Evolutionary conservation across 2,329 filamentous ascomycete species (phyloP).

Genomic region (Clathrospora elynae): DNA sequence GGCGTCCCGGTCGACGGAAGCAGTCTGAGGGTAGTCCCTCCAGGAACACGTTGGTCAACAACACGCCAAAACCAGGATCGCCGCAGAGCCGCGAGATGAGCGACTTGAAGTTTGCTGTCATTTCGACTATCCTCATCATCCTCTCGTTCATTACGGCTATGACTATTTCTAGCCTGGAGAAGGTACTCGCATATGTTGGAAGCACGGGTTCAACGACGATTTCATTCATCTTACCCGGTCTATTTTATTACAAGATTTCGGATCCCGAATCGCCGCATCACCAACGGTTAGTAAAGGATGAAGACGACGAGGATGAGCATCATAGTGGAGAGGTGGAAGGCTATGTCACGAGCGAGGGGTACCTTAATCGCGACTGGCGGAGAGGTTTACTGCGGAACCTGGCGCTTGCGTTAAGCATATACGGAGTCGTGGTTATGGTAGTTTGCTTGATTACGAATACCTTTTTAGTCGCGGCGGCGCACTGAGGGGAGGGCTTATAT

Average conservation of each 20-base stretch:
- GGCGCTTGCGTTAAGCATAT: constrained; percentile 76
- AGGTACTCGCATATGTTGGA: constrained; percentile 92
- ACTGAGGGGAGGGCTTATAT: constrained; percentile 49
- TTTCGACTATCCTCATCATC: constrained; percentile 85
- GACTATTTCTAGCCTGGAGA: constrained; percentile 86
- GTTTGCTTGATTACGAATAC: constrained; percentile 85
- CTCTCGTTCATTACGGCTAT: constrained; percentile 86
- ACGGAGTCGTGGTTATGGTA: constrained; percentile 86
- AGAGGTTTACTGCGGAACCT: constrained; percentile 69
- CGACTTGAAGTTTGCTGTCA: constrained; percentile 83
- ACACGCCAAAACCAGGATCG: constrained; percentile 19
- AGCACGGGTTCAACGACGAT: constrained; percentile 94
- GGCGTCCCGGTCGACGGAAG: constrained; percentile 66
- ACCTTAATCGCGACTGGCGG: constrained; percentile 66
- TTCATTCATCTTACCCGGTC: constrained; percentile 91
- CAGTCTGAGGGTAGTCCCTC: constrained; percentile 49
- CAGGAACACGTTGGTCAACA: constrained; percentile 53
- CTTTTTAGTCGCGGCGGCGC: constrained; percentile 68
- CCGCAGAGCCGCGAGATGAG: constrained; percentile 65
- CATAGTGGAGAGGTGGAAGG: constrained; percentile 60
- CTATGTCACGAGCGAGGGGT: constrained; percentile 49
- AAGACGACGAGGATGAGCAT: constrained; percentile 78
- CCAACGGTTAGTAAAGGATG: constrained; percentile 85
- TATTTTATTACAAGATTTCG: constrained; percentile 99
- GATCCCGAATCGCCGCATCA: constrained; percentile 85